These are phyloP conservation scores for Triticum urartu DNA, from an alignment of 176 grass and related monocot genomes.

Conservation along the genomic window DNA sequence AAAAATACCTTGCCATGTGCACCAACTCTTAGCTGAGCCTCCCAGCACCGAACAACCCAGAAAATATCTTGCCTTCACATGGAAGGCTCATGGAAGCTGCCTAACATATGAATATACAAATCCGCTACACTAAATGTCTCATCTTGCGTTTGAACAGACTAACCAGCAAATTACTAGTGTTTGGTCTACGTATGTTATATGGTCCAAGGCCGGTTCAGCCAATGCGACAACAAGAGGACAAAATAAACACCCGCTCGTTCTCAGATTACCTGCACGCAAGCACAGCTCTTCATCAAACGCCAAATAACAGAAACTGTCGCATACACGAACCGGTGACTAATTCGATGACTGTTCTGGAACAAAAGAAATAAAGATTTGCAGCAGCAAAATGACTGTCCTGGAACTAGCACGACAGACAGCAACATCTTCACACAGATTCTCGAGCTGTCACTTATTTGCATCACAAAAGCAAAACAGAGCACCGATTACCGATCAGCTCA, in stretches of 20 bases:
- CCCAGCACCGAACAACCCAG: not conserved
- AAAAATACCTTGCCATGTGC: not conserved
- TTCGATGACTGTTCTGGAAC: not conserved
- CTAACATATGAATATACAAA: not conserved
- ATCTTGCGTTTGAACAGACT: not conserved
- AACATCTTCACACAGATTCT: not conserved
- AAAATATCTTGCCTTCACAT: not conserved
- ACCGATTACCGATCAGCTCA: slow-evolving; percentile 17
- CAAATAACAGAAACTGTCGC: not conserved
- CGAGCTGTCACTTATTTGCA: slow-evolving; percentile 20
- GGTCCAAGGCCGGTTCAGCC: not conserved
- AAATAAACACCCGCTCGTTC: not conserved
- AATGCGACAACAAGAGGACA: not conserved
- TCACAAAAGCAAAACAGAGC: not conserved
- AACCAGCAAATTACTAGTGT: not conserved
- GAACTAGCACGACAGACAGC: not conserved
- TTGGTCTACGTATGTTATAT: not conserved
- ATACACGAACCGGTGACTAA: not conserved
- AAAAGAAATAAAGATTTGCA: not conserved
- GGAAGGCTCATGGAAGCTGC: not conserved
- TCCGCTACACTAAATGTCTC: not conserved
- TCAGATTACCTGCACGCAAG: not conserved
- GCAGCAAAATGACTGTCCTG: not conserved
- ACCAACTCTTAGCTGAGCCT: not conserved
- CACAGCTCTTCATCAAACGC: not conserved